These are phyloP conservation scores for Termitomyces sp. DNA, from an alignment of 768 basidiomycete species.

Conservation along the genomic window DNA sequence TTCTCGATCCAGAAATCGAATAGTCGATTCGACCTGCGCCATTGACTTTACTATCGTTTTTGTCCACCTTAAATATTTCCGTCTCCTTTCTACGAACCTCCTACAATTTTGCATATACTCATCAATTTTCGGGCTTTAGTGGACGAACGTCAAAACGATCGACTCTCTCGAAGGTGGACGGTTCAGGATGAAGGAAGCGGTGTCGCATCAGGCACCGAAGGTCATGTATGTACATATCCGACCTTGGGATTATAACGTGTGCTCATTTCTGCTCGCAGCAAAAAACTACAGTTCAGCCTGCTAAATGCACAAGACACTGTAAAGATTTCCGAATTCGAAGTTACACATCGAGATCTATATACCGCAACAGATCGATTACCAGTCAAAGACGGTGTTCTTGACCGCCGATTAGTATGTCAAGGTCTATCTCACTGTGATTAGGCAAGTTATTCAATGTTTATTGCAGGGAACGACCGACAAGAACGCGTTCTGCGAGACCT, in stretches of 20 bases:
- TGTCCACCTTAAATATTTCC: not conserved
- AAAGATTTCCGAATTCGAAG: conserved; percentile 92
- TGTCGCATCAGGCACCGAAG: conserved; percentile 55
- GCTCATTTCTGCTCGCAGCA: conserved; percentile 43
- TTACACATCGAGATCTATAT: conserved; percentile 90
- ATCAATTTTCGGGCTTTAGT: too few relatives aligned
- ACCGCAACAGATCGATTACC: conserved; percentile 78
- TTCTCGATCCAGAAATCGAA: conserved; percentile 4
- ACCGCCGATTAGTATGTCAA: conserved; percentile 73
- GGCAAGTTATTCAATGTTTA: not conserved
- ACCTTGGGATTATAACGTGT: not conserved
- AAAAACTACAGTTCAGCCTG: conserved; percentile 93
- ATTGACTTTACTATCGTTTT: not conserved
- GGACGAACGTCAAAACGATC: not conserved
- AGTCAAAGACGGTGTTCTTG: conserved; percentile 88
- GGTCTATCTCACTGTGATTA: not conserved
- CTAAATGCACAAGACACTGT: conserved; percentile 94
- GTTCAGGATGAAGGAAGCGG: conserved; percentile 68
- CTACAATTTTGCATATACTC: not conserved
- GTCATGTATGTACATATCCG: conserved; percentile 4
- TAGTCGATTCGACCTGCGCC: too few relatives aligned
- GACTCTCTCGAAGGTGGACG: not conserved
- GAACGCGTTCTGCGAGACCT: conserved; percentile 88
- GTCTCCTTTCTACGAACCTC: not conserved
- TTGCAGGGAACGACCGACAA: conserved; percentile 92